Conservation (phyloP, 768 basidiomycete species). For the Panaeolus cyanescens region DNA sequence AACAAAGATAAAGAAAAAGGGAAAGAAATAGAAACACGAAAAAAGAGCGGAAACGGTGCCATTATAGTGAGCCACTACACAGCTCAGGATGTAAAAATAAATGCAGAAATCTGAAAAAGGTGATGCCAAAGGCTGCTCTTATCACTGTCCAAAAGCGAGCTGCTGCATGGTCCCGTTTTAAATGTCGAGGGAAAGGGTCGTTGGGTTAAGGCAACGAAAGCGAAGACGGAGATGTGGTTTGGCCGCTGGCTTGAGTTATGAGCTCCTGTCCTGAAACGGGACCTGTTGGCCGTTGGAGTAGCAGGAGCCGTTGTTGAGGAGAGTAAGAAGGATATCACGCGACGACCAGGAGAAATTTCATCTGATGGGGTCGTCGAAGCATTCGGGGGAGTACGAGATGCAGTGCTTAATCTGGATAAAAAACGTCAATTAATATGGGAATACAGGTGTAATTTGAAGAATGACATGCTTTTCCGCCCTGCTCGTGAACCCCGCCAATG, state of each 20-base stretch:
- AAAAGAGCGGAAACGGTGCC: no score
- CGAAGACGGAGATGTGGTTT: constrained; percentile 95
- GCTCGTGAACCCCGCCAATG: constrained; percentile 89
- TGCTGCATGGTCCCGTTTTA: no score
- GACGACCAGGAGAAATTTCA: constrained; percentile 99
- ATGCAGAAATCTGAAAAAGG: no score
- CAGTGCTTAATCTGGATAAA: constrained; percentile 77
- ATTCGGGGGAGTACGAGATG: constrained; percentile 90
- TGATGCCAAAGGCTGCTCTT: no score
- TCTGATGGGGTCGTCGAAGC: constrained; percentile 91
- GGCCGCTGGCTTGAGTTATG: constrained; percentile 90
- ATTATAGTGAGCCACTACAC: no score
- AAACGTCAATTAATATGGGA: background rate
- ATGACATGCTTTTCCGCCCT: constrained; percentile 84
- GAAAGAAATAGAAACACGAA: no score
- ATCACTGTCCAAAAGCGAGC: no score
- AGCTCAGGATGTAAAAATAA: no score
- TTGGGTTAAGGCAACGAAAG: constrained; percentile 98
- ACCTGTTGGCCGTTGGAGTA: constrained; percentile 65
- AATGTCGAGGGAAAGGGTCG: no score
- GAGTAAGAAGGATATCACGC: constrained; percentile 91
- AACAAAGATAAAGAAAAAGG: no score
- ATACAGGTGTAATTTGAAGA: background rate
- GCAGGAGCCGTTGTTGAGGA: constrained; percentile 88
- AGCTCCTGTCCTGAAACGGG: constrained; percentile 77